Percentiles rank a stretch among this genome's conserved stretches.
phyloP scores from a whole-genome alignment of 768 basidiomycete species.

The Boletus rubropictus region DNA sequence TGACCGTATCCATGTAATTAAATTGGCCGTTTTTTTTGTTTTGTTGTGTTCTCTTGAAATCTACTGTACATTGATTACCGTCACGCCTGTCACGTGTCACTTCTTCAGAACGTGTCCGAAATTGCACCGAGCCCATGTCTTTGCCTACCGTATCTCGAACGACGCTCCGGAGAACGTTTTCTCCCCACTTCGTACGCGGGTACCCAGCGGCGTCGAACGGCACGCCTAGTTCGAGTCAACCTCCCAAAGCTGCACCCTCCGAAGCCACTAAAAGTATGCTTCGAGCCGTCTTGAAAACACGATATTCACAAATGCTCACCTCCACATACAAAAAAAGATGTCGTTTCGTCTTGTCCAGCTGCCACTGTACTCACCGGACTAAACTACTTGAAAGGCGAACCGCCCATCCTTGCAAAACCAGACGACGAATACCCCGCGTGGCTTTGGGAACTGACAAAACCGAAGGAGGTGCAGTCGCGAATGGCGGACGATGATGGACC shows the following conservation, averaged over 20 bases:
- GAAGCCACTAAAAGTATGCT: slow-evolving; percentile 17
- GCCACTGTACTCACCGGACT: slow-evolving; percentile 77
- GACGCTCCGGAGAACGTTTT: slow-evolving; percentile 9
- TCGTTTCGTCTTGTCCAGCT: slow-evolving; percentile 57
- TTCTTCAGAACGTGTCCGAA: not conserved
- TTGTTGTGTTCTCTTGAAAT: slow-evolving; percentile 11
- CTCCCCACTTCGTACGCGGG: slow-evolving; percentile 8
- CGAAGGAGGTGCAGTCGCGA: slow-evolving; percentile 45
- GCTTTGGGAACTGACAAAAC: slow-evolving; percentile 75
- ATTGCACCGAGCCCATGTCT: slow-evolving; percentile 14
- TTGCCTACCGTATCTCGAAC: slow-evolving; percentile 11
- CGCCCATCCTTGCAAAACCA: slow-evolving; percentile 64
- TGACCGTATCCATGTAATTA: slow-evolving; percentile 5
- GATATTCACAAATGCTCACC: not conserved
- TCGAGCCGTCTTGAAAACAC: not conserved
- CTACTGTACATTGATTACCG: slow-evolving; percentile 18
- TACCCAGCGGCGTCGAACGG: slow-evolving; percentile 12
- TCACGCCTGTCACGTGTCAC: slow-evolving; percentile 4
- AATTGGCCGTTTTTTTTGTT: slow-evolving; percentile 1
- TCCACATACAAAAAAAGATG: slow-evolving; percentile 4
- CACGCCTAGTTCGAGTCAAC: not conserved
- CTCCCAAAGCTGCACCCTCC: slow-evolving; percentile 2
- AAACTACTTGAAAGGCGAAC: slow-evolving; percentile 78
- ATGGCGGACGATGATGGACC: slow-evolving; percentile 53
- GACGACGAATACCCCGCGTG: slow-evolving; percentile 87